A percentile compares a stretch with the other conserved stretches of the same genome.
These are phyloP conservation scores for Clavulina sp. DNA, from an alignment of 768 basidiomycete genomes.

Conservation along the genomic window DNA sequence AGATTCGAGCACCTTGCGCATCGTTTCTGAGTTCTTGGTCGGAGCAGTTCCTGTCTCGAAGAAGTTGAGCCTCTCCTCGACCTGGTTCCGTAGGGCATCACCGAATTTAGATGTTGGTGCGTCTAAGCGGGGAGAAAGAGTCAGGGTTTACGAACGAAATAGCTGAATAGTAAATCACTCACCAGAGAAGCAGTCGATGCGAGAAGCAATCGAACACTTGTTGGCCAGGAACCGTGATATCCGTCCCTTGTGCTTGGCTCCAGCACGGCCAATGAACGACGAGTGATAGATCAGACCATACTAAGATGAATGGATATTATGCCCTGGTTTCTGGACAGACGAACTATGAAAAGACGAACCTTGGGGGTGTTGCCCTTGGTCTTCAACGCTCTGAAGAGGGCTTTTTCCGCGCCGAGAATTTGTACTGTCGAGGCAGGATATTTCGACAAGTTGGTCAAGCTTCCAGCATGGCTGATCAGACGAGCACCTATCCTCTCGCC, in stretches of 20 bases:
- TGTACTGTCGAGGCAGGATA: slow-evolving; percentile 98
- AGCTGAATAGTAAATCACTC: slow-evolving; percentile 12
- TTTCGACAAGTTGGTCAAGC: slow-evolving; percentile 91
- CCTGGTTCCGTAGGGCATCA: slow-evolving; percentile 82
- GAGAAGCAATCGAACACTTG: slow-evolving; percentile 92
- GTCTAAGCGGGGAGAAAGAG: not conserved
- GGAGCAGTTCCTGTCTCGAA: slow-evolving; percentile 86
- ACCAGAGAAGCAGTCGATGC: slow-evolving; percentile 93
- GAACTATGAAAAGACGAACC: slow-evolving; percentile 25
- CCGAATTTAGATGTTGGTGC: slow-evolving; percentile 81
- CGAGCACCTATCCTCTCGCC: slow-evolving; percentile 87
- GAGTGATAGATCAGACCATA: slow-evolving; percentile 98
- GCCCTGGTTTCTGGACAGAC: slow-evolving; percentile 3
- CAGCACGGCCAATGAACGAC: slow-evolving; percentile 89
- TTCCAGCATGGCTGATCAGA: slow-evolving; percentile 89
- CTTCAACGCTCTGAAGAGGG: slow-evolving; percentile 90
- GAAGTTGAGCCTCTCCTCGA: slow-evolving; percentile 87
- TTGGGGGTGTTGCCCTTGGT: slow-evolving; percentile 98
- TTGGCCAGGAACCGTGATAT: slow-evolving; percentile 98
- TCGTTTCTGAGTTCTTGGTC: slow-evolving; percentile 75
- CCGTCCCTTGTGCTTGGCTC: slow-evolving; percentile 86
- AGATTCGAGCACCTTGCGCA: slow-evolving; percentile 69
- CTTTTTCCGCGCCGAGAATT: slow-evolving; percentile 96
- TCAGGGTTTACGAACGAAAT: not conserved
- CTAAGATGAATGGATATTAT: slow-evolving; percentile 24